These are phyloP conservation scores for Dioscorea zingiberensis DNA, from an alignment of 106 monocot species.

Conservation along the genomic window DNA sequence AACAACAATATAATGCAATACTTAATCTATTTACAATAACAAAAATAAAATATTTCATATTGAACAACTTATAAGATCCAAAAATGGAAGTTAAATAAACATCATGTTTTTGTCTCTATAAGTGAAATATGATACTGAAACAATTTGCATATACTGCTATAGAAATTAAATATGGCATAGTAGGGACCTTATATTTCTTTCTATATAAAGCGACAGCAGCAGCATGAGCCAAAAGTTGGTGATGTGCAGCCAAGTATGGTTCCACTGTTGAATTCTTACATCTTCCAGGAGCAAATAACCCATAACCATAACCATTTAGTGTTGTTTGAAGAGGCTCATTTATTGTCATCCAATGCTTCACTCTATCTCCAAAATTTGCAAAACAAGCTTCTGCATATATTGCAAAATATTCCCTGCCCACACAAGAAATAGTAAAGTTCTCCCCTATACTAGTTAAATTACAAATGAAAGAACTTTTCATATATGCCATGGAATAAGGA, in stretches of 20 bases:
- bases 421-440: conserved; percentile 2
- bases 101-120: no score
- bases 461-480: no score
- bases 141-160: no score
- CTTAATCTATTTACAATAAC: no score
- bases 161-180: no score
- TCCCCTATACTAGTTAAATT: no score
- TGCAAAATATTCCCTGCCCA: conserved; percentile 86
- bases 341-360: conserved; percentile 93
- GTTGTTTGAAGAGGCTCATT: conserved; percentile 99
- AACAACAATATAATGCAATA: no score
- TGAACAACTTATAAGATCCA: no score
- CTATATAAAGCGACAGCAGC: conserved; percentile 67
- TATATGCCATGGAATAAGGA: no score
- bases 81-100: no score
- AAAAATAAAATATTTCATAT: no score
- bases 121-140: no score
- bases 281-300: conserved; percentile 89
- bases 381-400: conserved; percentile 95
- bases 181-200: conserved; percentile 70
- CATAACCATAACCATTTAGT: conserved; percentile 70
- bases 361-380: conserved; percentile 90
- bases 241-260: conserved; percentile 65
- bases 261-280: conserved; percentile 34
- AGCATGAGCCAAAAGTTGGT: conserved; percentile 92